Evolutionary conservation across 2,329 filamentous ascomycete species (phyloP).

Genomic region (Colletotrichum filicis): DNA sequence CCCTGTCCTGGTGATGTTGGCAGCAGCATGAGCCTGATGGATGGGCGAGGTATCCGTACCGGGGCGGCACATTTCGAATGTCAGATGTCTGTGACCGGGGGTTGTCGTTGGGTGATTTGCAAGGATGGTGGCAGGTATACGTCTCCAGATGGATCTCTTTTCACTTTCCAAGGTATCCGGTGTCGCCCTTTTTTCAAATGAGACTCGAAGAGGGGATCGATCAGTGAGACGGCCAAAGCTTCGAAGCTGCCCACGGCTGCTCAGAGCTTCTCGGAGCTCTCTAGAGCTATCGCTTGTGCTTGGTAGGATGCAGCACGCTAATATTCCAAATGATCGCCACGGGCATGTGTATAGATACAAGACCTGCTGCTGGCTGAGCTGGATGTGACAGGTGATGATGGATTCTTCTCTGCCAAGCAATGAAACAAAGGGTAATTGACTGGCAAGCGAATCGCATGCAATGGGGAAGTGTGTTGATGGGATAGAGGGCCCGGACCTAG

Average conservation of each 20-base stretch:
- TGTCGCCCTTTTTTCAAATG: neutral
- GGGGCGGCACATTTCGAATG: conserved; percentile 5
- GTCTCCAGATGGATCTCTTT: neutral
- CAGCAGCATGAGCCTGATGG: neutral
- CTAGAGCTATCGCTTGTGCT: no score
- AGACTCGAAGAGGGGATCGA: conserved; percentile 17
- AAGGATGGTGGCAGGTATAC: conserved; percentile 4
- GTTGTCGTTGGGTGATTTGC: neutral
- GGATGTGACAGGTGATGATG: neutral
- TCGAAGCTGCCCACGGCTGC: neutral
- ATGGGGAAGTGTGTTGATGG: conserved; percentile 1
- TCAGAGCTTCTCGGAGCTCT: neutral
- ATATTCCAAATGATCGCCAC: conserved; percentile 14
- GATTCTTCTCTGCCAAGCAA: neutral
- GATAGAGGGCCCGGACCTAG: conserved; percentile 10
- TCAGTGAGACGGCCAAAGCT: neutral
- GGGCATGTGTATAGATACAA: neutral
- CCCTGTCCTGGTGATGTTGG: neutral
- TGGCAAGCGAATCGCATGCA: conserved; percentile 21
- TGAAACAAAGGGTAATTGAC: conserved; percentile 13
- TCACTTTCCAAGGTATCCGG: conserved; percentile 9
- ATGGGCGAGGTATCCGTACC: neutral
- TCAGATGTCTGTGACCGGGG: conserved; percentile 22
- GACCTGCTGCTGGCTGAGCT: conserved; percentile 1
- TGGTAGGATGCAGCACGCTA: neutral